Evolutionary conservation across 768 basidiomycete genomes (phyloP).

Genomic region (Butyriboletus loyo): DNA sequence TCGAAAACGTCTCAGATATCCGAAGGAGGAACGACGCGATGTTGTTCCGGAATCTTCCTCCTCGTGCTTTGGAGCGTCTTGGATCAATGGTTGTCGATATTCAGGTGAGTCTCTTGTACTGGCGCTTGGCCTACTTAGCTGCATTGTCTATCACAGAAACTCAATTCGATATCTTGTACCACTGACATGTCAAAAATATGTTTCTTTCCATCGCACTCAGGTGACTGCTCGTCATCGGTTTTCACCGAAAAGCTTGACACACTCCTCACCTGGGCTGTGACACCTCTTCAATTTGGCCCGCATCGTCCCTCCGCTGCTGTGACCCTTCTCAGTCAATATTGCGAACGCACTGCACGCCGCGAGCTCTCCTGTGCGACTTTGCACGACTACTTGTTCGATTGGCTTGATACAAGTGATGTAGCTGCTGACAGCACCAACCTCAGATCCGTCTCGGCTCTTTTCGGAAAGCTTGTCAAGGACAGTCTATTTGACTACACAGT

Average conservation of each 20-base stretch:
- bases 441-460: conserved; percentile 60
- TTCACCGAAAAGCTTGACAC: conserved; percentile 72
- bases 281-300: conserved; percentile 77
- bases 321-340: conserved; percentile 63
- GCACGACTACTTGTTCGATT: conserved; percentile 77
- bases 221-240: conserved; percentile 33
- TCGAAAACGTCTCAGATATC: conserved; percentile 65
- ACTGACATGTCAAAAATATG: conserved; percentile 56
- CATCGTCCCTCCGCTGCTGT: conserved; percentile 76
- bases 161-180: conserved; percentile 71
- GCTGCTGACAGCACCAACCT: conserved; percentile 57
- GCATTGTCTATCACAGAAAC: conserved; percentile 43
- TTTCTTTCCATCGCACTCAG: conserved; percentile 52
- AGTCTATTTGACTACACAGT: conserved; percentile 70
- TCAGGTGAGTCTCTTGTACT: conserved; percentile 32
- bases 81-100: conserved; percentile 60
- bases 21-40: conserved; percentile 78
- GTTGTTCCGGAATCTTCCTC: conserved; percentile 65
- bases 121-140: not conserved
- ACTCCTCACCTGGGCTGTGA: conserved; percentile 78
- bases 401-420: conserved; percentile 68
- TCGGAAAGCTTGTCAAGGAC: conserved; percentile 67
- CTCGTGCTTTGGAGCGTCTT: conserved; percentile 55
- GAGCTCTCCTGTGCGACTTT: conserved; percentile 58
- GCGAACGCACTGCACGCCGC: conserved; percentile 60